Evolutionary conservation across 371 early-diverging fungal genomes (phyloP).

Genomic region (Saksenaea vasiformis): DNA sequence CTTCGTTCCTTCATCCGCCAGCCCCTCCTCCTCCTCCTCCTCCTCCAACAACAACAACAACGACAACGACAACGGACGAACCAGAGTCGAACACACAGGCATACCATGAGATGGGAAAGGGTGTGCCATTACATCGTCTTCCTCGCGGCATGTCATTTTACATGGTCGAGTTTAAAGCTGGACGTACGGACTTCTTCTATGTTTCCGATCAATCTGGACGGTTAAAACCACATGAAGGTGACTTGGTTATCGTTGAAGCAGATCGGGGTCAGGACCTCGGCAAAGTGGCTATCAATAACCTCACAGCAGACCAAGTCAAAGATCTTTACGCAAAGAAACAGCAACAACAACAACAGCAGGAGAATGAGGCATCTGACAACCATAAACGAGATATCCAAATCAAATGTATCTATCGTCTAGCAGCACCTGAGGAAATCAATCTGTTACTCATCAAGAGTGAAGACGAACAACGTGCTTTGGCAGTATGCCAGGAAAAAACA

Average conservation of each 20-base stretch:
- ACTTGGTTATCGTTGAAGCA: conserved; percentile 93
- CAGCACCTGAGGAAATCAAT: conserved; percentile 75
- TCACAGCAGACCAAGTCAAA: conserved; percentile 18
- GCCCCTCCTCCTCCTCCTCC: neutral
- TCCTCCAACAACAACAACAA: too few relatives aligned
- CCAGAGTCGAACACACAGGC: conserved; percentile 9
- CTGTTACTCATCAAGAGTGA: conserved; percentile 74
- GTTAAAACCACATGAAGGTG: conserved; percentile 62
- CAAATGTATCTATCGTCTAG: conserved; percentile 86
- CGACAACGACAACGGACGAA: conserved; percentile 1
- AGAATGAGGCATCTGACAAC: conserved; percentile 1
- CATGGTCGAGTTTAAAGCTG: conserved; percentile 91
- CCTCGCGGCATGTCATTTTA: conserved; percentile 67
- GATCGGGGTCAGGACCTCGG: conserved; percentile 97
- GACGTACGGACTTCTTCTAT: conserved; percentile 87
- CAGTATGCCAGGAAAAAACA: conserved; percentile 87
- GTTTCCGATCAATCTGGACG: conserved; percentile 48
- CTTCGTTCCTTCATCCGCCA: neutral
- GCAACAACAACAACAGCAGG: conserved; percentile 18
- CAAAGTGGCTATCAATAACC: conserved; percentile 70
- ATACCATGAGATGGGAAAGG: conserved; percentile 50
- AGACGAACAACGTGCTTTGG: conserved; percentile 89
- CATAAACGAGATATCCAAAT: conserved; percentile 73
- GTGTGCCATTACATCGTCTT: conserved; percentile 51
- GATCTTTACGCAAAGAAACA: conserved; percentile 9